Evolutionary conservation across 2,329 filamentous ascomycete species (phyloP).

Genomic region (Epichloe coenophiala): DNA sequence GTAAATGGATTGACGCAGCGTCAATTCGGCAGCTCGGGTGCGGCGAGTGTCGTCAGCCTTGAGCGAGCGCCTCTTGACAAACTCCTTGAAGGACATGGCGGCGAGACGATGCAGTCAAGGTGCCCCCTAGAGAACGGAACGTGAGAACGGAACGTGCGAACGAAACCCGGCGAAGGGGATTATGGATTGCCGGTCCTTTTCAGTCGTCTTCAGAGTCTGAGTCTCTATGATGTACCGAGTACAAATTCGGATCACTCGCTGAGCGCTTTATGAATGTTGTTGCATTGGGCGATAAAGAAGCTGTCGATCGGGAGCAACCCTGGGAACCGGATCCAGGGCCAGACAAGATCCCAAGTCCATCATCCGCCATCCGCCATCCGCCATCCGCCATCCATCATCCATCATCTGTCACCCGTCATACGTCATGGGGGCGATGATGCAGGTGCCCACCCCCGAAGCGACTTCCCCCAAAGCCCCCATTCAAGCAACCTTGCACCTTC

Average conservation of each 20-base stretch:
- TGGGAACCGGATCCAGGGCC: not conserved
- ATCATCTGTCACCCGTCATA: too few relatives aligned
- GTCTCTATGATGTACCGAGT: not conserved
- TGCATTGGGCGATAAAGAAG: not conserved
- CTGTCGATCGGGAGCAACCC: too few relatives aligned
- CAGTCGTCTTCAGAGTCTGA: not conserved
- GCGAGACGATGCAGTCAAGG: not conserved
- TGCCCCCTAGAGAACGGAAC: not conserved
- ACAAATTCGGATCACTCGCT: not conserved
- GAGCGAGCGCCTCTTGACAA: constrained; percentile 31
- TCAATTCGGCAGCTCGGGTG: constrained; percentile 40
- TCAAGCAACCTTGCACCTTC: too few relatives aligned
- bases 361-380: not conserved
- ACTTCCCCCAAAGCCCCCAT: not conserved
- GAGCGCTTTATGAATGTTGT: not conserved
- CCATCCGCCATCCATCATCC: too few relatives aligned
- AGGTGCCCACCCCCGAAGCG: not conserved
- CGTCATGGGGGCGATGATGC: not conserved
- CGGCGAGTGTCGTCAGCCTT: constrained; percentile 27
- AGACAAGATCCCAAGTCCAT: not conserved
- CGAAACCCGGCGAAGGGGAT: not conserved
- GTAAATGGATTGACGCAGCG: constrained; percentile 50
- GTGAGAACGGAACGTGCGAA: not conserved
- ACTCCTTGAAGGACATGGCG: constrained; percentile 28
- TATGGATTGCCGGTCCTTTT: not conserved